These are phyloP conservation scores for Bromus sterilis DNA, from an alignment of 176 grass and related monocot genomes.

Conservation along the genomic window DNA sequence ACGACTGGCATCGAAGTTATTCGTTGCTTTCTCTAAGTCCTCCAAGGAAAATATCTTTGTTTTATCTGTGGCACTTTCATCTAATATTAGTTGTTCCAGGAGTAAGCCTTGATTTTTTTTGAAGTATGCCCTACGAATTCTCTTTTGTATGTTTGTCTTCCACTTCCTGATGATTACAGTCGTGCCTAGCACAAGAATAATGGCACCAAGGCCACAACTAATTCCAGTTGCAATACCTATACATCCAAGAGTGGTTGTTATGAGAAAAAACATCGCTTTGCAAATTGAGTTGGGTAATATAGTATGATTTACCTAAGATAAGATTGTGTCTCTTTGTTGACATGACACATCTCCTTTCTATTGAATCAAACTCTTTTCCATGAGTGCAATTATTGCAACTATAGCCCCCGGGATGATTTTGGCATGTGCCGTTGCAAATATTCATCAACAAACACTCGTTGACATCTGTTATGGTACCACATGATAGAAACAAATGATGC, in stretches of 20 bases:
- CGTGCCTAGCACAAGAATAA: not conserved
- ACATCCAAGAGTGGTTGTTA: not conserved
- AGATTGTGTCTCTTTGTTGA: not conserved
- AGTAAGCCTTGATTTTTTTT: constrained; percentile 26
- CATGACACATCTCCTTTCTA: not conserved
- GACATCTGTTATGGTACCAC: not conserved
- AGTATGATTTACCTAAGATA: not conserved
- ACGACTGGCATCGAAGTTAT: constrained; percentile 29
- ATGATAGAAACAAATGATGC: not conserved
- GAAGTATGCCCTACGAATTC: not conserved
- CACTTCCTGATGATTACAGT: not conserved
- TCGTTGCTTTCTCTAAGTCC: constrained; percentile 44
- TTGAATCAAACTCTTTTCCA: not conserved
- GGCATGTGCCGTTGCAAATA: not conserved
- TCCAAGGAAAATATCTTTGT: constrained; percentile 39
- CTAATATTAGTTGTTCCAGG: constrained; percentile 9
- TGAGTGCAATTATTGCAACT: not conserved
- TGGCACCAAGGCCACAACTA: not conserved
- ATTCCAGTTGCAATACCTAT: constrained; percentile 13
- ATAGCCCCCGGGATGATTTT: not conserved
- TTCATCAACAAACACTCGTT: constrained; percentile 5
- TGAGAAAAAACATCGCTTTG: not conserved
- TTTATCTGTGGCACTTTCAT: not conserved
- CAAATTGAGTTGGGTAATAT: not conserved
- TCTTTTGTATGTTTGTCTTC: constrained; percentile 15